phyloP scores from a whole-genome alignment of 2,329 filamentous ascomycete genomes.

The Fusarium sarcochroum region DNA sequence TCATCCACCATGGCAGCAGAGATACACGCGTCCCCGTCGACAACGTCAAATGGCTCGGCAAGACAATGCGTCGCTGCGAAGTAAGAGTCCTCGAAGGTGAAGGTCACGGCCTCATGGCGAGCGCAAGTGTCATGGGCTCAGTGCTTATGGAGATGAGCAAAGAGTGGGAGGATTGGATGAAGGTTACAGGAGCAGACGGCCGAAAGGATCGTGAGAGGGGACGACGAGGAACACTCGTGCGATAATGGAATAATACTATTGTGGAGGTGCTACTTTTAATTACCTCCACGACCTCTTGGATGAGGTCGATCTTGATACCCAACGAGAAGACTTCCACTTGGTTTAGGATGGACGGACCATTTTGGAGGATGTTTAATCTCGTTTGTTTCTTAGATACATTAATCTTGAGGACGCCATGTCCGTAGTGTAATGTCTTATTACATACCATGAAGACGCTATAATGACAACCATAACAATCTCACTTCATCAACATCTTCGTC shows the following conservation, averaged over 20 bases:
- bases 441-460: slow-evolving; percentile 22
- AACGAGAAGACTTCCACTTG: slow-evolving; percentile 14
- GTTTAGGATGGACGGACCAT: slow-evolving; percentile 1
- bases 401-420: slow-evolving; percentile 38
- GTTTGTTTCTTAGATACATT: slow-evolving; percentile 43
- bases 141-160: slow-evolving; percentile 95
- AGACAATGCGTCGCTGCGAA: slow-evolving; percentile 93
- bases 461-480: slow-evolving; percentile 9
- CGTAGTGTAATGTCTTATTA: slow-evolving; percentile 45
- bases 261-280: neutral
- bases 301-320: slow-evolving; percentile 36
- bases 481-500: neutral
- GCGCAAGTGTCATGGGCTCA: slow-evolving; percentile 90
- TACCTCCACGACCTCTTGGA: slow-evolving; percentile 5
- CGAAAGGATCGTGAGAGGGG: slow-evolving; percentile 53
- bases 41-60: slow-evolving; percentile 94
- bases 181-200: slow-evolving; percentile 64
- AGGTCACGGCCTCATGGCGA: slow-evolving; percentile 96
- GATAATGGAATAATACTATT: slow-evolving; percentile 15
- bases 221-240: slow-evolving; percentile 46
- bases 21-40: slow-evolving; percentile 94
- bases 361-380: slow-evolving; percentile 13
- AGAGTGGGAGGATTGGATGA: slow-evolving; percentile 93
- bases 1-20: slow-evolving; percentile 93
- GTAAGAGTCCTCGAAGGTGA: slow-evolving; percentile 92